Evolutionary conservation across 2,329 filamentous ascomycete species (phyloP).

Genomic region (Incumbomyces delicatus): DNA sequence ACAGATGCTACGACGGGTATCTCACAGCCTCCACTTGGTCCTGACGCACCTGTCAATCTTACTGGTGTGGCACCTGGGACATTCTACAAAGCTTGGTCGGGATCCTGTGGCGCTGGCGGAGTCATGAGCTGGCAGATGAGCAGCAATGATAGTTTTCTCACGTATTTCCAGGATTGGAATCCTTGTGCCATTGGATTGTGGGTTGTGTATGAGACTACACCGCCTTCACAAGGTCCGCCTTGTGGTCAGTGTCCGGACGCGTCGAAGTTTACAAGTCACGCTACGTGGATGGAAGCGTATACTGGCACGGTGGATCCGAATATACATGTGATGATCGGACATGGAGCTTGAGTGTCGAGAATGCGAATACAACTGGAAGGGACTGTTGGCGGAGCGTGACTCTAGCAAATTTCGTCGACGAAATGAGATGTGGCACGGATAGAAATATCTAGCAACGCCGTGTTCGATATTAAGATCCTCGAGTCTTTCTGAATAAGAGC

Average conservation of each 20-base stretch:
- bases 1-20: conserved; percentile 45
- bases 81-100: conserved; percentile 43
- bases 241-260: neutral
- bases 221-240: neutral
- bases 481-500: too few species aligned
- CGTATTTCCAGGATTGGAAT: conserved; percentile 58
- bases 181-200: conserved; percentile 17
- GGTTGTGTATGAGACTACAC: conserved; percentile 8
- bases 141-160: conserved; percentile 38
- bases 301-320: neutral
- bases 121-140: conserved; percentile 45
- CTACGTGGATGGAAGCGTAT: conserved; percentile 1
- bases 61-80: conserved; percentile 41
- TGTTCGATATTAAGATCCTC: too few species aligned
- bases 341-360: neutral
- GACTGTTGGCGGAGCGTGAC: too few species aligned
- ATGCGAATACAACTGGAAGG: too few species aligned
- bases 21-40: conserved; percentile 35
- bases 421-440: too few species aligned
- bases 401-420: too few species aligned
- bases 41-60: conserved; percentile 28
- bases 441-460: too few species aligned
- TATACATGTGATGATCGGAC: neutral
- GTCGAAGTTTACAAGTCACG: neutral
- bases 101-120: conserved; percentile 46